Base-by-base conservation (phyloP, 2,329 filamentous ascomycete genomes). In the Ceratocystis albifundus region DNA sequence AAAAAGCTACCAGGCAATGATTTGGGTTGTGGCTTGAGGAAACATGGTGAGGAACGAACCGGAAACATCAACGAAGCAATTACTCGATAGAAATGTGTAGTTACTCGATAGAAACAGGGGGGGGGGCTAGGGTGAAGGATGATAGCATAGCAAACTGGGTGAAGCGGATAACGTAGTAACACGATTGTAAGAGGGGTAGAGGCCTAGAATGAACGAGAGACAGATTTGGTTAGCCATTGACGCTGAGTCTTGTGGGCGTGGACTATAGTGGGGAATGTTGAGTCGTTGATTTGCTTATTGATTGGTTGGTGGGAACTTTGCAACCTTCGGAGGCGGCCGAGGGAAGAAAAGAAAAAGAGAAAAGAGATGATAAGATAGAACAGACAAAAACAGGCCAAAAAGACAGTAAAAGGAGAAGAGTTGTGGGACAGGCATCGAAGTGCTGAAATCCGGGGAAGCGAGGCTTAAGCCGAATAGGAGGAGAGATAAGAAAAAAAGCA, bases 31-130 rank as follows among this genome's bases (percentile, higher is more conserved):
- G n/a, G 20, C 20, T 48, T n/a, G 28, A 53, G 12, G 22, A 53
- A 53, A 28, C 22, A 53, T 3, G 25, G 15, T 15, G 25, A 15
- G 25, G 25, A n/a, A 15, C 5, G 25, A 28, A 28, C 6, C 20
- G 20, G 25, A 53, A 28, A 12, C 8, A 28, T 28, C 3, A 50
- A 15, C 5, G 12, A 55, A 36, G 12, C 28, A 30, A 61, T 62
- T 66, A 66, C 65, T 66, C 65, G 59, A 66, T 66, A 22, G 46
- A 46, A 66, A 62, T 46, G 22, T 63, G 44, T 62, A 25, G n/a
- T 62, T 59, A 25, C 50, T 55, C 50, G 50, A 55, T 55, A 15
- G 50, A 55, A 55, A 55, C 50, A 30, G 12, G 50, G 46, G 45
- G 45, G 5, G 17, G 6, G 15, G 1, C 17, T n/a, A 22, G 46